Evolutionary conservation across 495 filamentous ascomycete species (phyloP).

Genomic region (Hapsidospora chrysogenum): DNA sequence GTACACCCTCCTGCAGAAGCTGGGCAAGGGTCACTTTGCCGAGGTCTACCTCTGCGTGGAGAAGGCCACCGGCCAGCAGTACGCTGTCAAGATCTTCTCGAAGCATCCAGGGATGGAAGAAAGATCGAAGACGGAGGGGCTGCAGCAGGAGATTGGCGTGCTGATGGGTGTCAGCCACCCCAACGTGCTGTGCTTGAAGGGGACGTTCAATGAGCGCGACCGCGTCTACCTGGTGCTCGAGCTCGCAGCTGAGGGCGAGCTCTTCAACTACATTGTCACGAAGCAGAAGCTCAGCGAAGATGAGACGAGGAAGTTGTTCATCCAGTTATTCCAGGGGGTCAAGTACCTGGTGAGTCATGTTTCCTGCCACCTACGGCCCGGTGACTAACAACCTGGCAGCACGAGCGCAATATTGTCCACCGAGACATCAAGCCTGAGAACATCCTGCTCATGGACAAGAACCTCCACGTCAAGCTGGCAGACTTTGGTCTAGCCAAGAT

Average conservation of each 20-base stretch:
- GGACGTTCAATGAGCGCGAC: conserved; percentile 83
- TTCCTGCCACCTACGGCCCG: background rate
- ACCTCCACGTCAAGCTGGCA: conserved; percentile 77
- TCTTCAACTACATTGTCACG: conserved; percentile 87
- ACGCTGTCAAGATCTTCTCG: conserved; percentile 88
- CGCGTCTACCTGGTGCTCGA: conserved; percentile 88
- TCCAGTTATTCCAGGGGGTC: conserved; percentile 81
- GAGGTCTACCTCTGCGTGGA: conserved; percentile 86
- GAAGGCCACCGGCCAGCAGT: conserved; percentile 63
- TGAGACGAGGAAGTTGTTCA: conserved; percentile 73
- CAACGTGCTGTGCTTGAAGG: conserved; percentile 87
- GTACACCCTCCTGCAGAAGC: conserved; percentile 66
- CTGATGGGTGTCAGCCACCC: conserved; percentile 92
- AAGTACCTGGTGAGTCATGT: conserved; percentile 87
- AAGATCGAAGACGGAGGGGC: conserved; percentile 59
- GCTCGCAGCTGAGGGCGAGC: conserved; percentile 77
- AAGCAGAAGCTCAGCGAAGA: conserved; percentile 73
- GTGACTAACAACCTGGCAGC: conserved; percentile 40
- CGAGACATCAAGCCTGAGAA: conserved; percentile 99
- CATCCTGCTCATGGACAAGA: conserved; percentile 72
- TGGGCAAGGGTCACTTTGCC: conserved; percentile 95
- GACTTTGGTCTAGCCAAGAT: conserved; percentile 98
- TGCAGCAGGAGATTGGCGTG: conserved; percentile 92
- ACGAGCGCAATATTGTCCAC: conserved; percentile 94
- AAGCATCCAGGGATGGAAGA: conserved; percentile 66